phyloP scores from a whole-genome alignment of 352 stramenopile species.

The Globisporangium orthogonon region DNA sequence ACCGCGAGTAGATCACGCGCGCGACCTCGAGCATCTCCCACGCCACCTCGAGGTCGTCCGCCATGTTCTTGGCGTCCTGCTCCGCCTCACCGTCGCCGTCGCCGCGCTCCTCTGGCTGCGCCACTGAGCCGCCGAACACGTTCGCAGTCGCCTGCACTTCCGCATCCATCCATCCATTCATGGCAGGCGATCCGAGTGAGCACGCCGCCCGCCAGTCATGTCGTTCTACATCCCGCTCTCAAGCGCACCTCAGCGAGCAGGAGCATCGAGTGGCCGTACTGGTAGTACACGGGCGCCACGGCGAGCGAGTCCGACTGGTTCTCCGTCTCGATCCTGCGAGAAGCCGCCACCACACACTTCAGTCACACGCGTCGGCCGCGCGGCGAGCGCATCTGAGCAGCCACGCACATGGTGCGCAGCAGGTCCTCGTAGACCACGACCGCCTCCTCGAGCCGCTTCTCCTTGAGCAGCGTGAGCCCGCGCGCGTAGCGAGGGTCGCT shows the following conservation, averaged over 20 bases:
- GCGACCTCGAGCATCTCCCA: conserved; percentile 87
- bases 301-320: conserved; percentile 57
- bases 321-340: conserved; percentile 56
- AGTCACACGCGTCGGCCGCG: too few relatives aligned
- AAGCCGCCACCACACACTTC: too few relatives aligned
- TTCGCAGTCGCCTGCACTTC: conserved; percentile 38
- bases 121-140: conserved; percentile 43
- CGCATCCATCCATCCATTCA: too few relatives aligned
- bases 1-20: conserved; percentile 75
- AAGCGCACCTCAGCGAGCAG: conserved; percentile 44
- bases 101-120: conserved; percentile 14
- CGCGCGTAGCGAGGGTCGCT: conserved; percentile 70
- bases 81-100: conserved; percentile 35
- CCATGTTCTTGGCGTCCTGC: conserved; percentile 42
- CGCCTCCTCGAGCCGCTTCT: conserved; percentile 78
- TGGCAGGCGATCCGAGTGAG: too few relatives aligned
- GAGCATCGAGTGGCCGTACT: conserved; percentile 79
- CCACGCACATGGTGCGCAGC: conserved; percentile 61
- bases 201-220: too few relatives aligned
- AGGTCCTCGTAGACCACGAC: conserved; percentile 71
- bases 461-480: conserved; percentile 62
- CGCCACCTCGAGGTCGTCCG: conserved; percentile 74
- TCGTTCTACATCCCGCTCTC: too few relatives aligned
- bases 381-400: too few relatives aligned
- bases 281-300: conserved; percentile 72